Conservation (phyloP, 768 basidiomycete species). For the Boletus subparvulus region DNA sequence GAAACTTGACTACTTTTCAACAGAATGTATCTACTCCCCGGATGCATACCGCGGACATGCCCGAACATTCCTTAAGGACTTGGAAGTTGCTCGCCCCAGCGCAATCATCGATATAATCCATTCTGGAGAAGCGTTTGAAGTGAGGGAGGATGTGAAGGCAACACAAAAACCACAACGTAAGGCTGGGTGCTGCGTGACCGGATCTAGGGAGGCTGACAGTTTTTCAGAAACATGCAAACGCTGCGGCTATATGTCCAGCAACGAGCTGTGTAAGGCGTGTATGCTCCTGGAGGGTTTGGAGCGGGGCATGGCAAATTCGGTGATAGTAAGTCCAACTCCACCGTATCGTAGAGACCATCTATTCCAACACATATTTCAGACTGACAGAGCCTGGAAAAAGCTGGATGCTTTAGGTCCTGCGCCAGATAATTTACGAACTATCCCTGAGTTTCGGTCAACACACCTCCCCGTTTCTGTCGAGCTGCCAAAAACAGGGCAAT, state of each 20-base stretch:
- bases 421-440: conserved; percentile 71
- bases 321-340: conserved; percentile 48
- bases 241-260: conserved; percentile 96
- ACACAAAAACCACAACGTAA: conserved; percentile 82
- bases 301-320: conserved; percentile 67
- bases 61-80: conserved; percentile 88
- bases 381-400: conserved; percentile 64
- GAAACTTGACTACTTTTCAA: conserved; percentile 98
- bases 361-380: conserved; percentile 41
- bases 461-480: conserved; percentile 44
- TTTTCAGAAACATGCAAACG: conserved; percentile 79
- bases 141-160: conserved; percentile 81
- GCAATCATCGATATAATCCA: conserved; percentile 98
- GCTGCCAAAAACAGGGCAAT: conserved; percentile 20
- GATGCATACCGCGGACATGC: conserved; percentile 99
- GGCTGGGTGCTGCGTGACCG: conserved; percentile 28
- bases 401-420: conserved; percentile 57
- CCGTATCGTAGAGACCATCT: neutral
- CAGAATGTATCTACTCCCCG: conserved; percentile 98
- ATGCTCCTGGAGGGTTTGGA: conserved; percentile 88
- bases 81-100: conserved; percentile 91
- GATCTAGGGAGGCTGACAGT: neutral
- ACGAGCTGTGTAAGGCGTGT: conserved; percentile 95
- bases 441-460: conserved; percentile 63
- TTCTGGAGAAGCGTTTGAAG: conserved; percentile 89